A percentile compares a stretch with the other conserved stretches of the same genome.
These are phyloP conservation scores for Drosera spatulata DNA, from an alignment of 179 eudicot genomes.

Conservation along the genomic window DNA sequence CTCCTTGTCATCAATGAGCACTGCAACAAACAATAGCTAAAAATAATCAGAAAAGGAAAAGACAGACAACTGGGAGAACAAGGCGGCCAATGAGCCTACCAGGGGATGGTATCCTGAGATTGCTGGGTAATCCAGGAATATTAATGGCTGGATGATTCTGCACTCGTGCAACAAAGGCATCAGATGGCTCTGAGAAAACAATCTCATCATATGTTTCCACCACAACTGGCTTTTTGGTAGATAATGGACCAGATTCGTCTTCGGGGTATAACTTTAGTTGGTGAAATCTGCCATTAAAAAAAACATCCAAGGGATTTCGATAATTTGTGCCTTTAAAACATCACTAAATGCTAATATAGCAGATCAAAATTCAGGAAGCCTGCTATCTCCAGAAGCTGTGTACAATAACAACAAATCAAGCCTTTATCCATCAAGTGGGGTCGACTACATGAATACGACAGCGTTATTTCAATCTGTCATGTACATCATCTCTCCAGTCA, in stretches of 20 bases:
- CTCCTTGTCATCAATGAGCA: slow-evolving; percentile 48
- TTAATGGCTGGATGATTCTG: slow-evolving; percentile 70
- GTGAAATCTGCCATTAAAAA: slow-evolving; percentile 42
- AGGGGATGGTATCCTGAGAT: slow-evolving; percentile 48
- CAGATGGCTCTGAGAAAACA: slow-evolving; percentile 69
- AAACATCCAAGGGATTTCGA: neutral
- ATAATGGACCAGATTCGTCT: slow-evolving; percentile 71
- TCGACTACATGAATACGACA: too few species aligned
- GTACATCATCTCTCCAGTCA: too few species aligned
- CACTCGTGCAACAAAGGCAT: slow-evolving; percentile 56
- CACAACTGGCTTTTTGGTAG: slow-evolving; percentile 78
- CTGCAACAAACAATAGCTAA: slow-evolving; percentile 19
- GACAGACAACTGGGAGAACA: slow-evolving; percentile 1
- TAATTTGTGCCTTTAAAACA: neutral
- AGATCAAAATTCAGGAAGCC: neutral
- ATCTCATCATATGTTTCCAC: slow-evolving; percentile 80
- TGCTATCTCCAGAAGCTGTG: too few species aligned
- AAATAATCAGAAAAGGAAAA: slow-evolving; percentile 1
- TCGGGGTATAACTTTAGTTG: slow-evolving; percentile 83
- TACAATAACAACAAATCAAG: too few species aligned
- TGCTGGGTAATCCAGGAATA: slow-evolving; percentile 64
- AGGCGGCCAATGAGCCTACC: slow-evolving; percentile 29
- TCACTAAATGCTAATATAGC: neutral
- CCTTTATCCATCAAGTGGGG: too few species aligned
- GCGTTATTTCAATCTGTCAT: too few species aligned